Conservation (phyloP, 2,329 filamentous ascomycete species). For the Mycosphaerella arachidis region DNA sequence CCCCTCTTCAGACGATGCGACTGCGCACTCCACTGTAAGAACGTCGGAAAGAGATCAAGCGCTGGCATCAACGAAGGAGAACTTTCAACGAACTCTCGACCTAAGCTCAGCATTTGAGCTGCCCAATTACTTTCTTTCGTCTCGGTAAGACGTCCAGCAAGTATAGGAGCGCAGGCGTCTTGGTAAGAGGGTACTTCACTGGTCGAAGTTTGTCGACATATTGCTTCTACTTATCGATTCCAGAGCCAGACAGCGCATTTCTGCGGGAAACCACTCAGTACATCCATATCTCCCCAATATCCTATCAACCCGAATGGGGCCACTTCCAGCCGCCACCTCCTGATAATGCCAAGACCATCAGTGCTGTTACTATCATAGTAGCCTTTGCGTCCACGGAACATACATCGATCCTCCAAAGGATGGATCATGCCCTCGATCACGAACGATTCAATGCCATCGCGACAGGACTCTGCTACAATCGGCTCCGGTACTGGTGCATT, state of each 20-base stretch:
- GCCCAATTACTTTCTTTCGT: no score
- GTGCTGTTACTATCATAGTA: not conserved
- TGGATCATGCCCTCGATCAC: not conserved
- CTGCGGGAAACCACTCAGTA: not conserved
- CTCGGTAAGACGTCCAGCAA: no score
- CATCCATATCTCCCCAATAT: slow-evolving; percentile 6
- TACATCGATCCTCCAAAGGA: not conserved
- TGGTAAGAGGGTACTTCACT: not conserved
- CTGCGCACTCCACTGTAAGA: no score
- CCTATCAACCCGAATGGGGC: slow-evolving; percentile 13
- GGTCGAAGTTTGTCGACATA: not conserved
- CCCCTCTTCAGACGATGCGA: no score
- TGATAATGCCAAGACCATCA: not conserved
- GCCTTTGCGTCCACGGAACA: slow-evolving; percentile 7
- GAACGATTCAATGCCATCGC: slow-evolving; percentile 11
- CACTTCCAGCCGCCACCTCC: slow-evolving; percentile 10
- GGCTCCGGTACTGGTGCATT: not conserved
- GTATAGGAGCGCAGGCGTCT: no score
- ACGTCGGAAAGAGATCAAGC: no score
- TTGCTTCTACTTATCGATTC: not conserved
- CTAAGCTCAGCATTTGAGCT: no score
- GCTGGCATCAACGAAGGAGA: no score
- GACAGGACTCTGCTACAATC: slow-evolving; percentile 3
- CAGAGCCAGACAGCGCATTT: slow-evolving; percentile 11
- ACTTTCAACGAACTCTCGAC: no score